Evolutionary conservation across 164 flowering plant genomes (phyloP), one percentile per base, ranked within the genome.

Genomic region (Dillenia suffruticosa): DNA sequence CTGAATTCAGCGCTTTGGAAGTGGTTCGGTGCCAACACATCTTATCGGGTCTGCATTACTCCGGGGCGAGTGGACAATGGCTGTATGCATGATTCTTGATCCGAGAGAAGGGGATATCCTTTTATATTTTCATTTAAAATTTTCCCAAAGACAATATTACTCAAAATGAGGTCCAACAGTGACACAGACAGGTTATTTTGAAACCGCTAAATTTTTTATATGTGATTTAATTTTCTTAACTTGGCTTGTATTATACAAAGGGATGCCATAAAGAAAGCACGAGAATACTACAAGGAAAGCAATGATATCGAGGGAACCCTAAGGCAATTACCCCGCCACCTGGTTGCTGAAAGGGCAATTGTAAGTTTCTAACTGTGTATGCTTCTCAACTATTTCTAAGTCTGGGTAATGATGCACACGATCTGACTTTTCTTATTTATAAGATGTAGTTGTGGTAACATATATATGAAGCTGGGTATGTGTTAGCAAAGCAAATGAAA

Each of bases 81-180:
- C 87, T 62, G 88, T 82, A 11, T 65, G 54, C 77, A 64, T 91
- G 89, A 80, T 94, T 75, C 96, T 94, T 67, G 95, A 91, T 81
- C 98, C 98, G 63, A 86, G 97, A 77, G 95, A 91, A 62, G 95
- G 96, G 65, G 98, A 94, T 94, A 94, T 94, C 98, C 98, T 91
- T 91, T 70, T 50, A 51, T 15, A 10, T 40, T 49, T 50, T 32
- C 14, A 32, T 32, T 32, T 32, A 32, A 32, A 32, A 32, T 32
- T 32, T 32, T 32, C 40, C 40, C 40, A 32, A 32, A 6, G 40
- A 32, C 40, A 32, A 32, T 32, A 32, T 32, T 4, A 32, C 40
- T 32, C 7, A 5, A 19, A 19, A 19, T 19, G 22, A 32, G 40
- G 4, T 32, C 40, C 40, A 32, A 32, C 40, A 32, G 40, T 4